These are phyloP conservation scores for Ambispora gerdemannii DNA, from an alignment of 192 early-diverging fungal genomes.

Conservation along the genomic window DNA sequence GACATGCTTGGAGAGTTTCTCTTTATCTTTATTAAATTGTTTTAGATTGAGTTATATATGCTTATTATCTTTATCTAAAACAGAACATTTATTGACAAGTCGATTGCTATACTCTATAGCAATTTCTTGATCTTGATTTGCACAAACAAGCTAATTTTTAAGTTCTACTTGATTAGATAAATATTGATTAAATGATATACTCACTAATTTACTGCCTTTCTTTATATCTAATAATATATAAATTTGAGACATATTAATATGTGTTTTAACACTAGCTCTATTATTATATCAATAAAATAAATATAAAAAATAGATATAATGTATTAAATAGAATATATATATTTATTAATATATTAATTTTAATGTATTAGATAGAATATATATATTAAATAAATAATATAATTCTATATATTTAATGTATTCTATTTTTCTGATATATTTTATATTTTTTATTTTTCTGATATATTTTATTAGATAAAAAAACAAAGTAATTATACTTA, in stretches of 20 bases:
- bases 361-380: conserved; percentile 20
- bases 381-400: neutral
- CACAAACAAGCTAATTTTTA: conserved; percentile 12
- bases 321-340: conserved; percentile 18
- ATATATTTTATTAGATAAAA: conserved; percentile 18
- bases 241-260: conserved; percentile 13
- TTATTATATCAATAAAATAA: conserved; percentile 17
- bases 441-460: conserved; percentile 20
- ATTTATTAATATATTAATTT: conserved; percentile 14
- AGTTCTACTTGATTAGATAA: no score
- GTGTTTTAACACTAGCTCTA: conserved; percentile 18
- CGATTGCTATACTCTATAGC: conserved; percentile 17
- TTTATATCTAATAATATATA: conserved; percentile 14
- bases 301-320: conserved; percentile 20
- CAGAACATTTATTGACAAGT: conserved; percentile 18
- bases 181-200: no score
- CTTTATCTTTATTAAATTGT: neutral
- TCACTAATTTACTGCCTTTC: no score
- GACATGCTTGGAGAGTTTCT: neutral
- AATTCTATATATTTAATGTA: conserved; percentile 18
- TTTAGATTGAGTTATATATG: no score
- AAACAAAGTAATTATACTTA: conserved; percentile 19
- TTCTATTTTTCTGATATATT: conserved; percentile 20
- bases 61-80: no score
- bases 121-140: conserved; percentile 18